A percentile compares a stretch with the other conserved stretches of the same genome.
Conservation (phyloP, 2,329 filamentous ascomycete species). For the Leptographium flavum region DNA sequence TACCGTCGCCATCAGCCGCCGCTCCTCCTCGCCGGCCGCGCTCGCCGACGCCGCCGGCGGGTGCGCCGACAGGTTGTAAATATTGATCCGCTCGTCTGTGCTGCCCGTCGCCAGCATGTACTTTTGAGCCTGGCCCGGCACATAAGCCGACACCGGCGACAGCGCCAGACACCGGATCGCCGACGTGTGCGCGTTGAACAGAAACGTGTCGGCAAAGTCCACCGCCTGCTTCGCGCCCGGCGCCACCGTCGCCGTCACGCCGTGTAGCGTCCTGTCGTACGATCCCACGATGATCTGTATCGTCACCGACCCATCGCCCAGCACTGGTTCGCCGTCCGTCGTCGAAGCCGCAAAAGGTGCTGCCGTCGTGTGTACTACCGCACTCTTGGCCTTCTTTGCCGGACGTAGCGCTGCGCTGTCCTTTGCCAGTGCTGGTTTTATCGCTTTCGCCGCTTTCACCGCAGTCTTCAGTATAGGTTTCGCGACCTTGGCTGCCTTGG, state of each 20-base stretch:
- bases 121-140: conserved; percentile 55
- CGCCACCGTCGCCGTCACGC: conserved; percentile 60
- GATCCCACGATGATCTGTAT: conserved; percentile 86
- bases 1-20: conserved; percentile 50
- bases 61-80: conserved; percentile 74
- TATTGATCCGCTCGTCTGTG: conserved; percentile 87
- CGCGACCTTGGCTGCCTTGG: neutral
- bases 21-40: conserved; percentile 16
- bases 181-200: conserved; percentile 87
- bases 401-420: neutral
- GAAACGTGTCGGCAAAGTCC: conserved; percentile 79
- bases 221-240: conserved; percentile 19
- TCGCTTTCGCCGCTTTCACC: neutral
- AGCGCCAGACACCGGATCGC: conserved; percentile 81
- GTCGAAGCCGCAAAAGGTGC: neutral
- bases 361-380: neutral
- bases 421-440: neutral
- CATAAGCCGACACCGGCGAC: conserved; percentile 55
- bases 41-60: conserved; percentile 33
- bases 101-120: conserved; percentile 81
- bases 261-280: conserved; percentile 87
- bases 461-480: neutral
- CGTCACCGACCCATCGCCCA: conserved; percentile 27
- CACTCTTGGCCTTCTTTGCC: conserved; percentile 1
- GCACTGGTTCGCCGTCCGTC: neutral